phyloP scores from a whole-genome alignment of 2,329 filamentous ascomycete genomes.

The Chalaropsis ovoidea region DNA sequence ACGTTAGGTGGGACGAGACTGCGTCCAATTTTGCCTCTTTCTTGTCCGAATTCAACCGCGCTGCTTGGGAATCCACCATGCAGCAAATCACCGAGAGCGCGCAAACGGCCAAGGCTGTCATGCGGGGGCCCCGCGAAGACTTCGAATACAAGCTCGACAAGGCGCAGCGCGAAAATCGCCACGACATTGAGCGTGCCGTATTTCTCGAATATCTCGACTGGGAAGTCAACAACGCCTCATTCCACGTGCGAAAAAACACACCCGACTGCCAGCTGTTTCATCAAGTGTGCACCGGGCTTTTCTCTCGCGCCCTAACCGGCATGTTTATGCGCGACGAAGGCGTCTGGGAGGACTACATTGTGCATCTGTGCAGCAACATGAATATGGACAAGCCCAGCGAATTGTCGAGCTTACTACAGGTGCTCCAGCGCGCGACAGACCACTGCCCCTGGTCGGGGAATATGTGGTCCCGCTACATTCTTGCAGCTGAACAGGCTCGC shows the following conservation, averaged over 20 bases:
- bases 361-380: constrained; percentile 51
- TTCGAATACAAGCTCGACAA: constrained; percentile 57
- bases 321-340: constrained; percentile 62
- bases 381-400: constrained; percentile 26
- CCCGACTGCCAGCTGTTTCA: constrained; percentile 38
- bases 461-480: constrained; percentile 81
- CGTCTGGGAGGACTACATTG: constrained; percentile 75
- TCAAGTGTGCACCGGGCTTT: constrained; percentile 55
- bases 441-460: constrained; percentile 90
- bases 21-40: constrained; percentile 66
- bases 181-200: constrained; percentile 42
- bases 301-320: constrained; percentile 61
- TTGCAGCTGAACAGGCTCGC: constrained; percentile 70
- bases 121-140: constrained; percentile 50
- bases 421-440: constrained; percentile 69
- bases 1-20: constrained; percentile 64
- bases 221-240: constrained; percentile 58
- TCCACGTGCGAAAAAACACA: constrained; percentile 35
- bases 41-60: constrained; percentile 58
- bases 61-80: constrained; percentile 67
- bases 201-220: constrained; percentile 69
- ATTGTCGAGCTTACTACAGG: constrained; percentile 46
- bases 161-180: constrained; percentile 47
- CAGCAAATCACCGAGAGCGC: constrained; percentile 54
- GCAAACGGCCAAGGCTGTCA: constrained; percentile 52